phyloP scores from a whole-genome alignment of 2,329 filamentous ascomycete genomes.

The Biscogniauxia marginata region DNA sequence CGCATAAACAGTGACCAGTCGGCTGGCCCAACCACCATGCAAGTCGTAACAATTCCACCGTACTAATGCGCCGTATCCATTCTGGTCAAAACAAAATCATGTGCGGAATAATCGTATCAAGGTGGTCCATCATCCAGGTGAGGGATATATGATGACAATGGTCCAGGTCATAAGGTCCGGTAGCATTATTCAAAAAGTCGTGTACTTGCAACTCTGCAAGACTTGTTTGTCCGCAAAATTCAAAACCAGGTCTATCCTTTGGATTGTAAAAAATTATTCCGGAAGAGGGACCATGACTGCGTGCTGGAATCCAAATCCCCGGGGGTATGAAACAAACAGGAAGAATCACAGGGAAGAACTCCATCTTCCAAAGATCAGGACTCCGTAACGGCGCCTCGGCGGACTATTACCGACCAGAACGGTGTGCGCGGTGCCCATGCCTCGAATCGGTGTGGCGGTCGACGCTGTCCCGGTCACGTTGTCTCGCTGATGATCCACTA shows the following conservation, averaged over 20 bases:
- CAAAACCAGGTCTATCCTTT: constrained; percentile 33
- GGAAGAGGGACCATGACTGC: constrained; percentile 24
- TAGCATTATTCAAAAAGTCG: constrained; percentile 31
- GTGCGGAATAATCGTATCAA: constrained; percentile 27
- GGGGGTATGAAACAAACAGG: constrained; percentile 32
- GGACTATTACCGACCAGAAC: constrained; percentile 27
- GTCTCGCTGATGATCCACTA: constrained; percentile 32
- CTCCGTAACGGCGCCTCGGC: constrained; percentile 23
- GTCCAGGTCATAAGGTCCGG: constrained; percentile 26
- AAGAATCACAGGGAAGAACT: constrained; percentile 19
- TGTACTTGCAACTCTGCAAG: constrained; percentile 36
- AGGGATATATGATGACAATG: constrained; percentile 15
- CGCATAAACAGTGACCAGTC: constrained; percentile 30
- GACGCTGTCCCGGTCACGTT: constrained; percentile 31
- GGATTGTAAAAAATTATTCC: constrained; percentile 29
- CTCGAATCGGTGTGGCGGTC: constrained; percentile 32
- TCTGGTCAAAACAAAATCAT: constrained; percentile 30
- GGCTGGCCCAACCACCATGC: constrained; percentile 32
- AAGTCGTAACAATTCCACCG: constrained; percentile 29
- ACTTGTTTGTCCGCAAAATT: constrained; percentile 27
- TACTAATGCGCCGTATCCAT: constrained; percentile 34
- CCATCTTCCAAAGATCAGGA: constrained; percentile 6
- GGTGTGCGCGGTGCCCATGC: constrained; percentile 29
- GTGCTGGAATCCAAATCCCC: constrained; percentile 30
- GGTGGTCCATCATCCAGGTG: constrained; percentile 15